Evolutionary conservation across 208 protist genomes (phyloP), one percentile per base, ranked within the genome.

Genomic region (Eutreptiella sp.): DNA sequence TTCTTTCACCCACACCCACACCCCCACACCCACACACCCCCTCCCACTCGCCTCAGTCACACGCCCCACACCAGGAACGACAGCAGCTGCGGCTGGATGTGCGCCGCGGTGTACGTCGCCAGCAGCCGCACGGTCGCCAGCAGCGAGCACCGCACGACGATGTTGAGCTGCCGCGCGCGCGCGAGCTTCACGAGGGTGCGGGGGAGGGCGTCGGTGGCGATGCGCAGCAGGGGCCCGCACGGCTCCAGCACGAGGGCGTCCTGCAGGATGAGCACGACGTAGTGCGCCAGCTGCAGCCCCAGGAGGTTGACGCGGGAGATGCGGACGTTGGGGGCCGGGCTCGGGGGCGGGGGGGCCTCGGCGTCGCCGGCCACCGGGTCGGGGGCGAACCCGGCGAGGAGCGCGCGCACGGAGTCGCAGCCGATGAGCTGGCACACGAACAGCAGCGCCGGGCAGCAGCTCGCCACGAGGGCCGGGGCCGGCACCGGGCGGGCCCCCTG

Each of bases 51-150:
- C n/a, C n/a, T n/a, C n/a, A n/a, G n/a, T n/a, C n/a, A n/a, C n/a
- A n/a, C n/a, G n/a, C n/a, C n/a, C n/a, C n/a, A n/a, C n/a, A 73
- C 70, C 11, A 93, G 60, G 59, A 93, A 90, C 53, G 70, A 77
- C 55, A 80, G 82, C 2, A 81, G 73, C 55, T 93, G 87, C 27
- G 83, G 83, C 28, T 84, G 73, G 39, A 90, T 60, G 45, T 62
- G 52, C 29, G 55, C 42, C n/a, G 75, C 71, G 1, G 70, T 75
- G 28, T 55, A 48, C 52, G 79, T 65, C 19, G 78, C 64, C 9
- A 83, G 70, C 45, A 88, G 59, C 54, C 90, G 83, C 21, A 87
- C 66, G 19, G 79, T 85, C 39, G 77, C 81, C 48, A 90, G 61
- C 34, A 88, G 73, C 69, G 85, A 83, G 47, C 83, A 77, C 31